phyloP scores from a whole-genome alignment of 352 stramenopile species.

The Thalassiosira oceanica region DNA sequence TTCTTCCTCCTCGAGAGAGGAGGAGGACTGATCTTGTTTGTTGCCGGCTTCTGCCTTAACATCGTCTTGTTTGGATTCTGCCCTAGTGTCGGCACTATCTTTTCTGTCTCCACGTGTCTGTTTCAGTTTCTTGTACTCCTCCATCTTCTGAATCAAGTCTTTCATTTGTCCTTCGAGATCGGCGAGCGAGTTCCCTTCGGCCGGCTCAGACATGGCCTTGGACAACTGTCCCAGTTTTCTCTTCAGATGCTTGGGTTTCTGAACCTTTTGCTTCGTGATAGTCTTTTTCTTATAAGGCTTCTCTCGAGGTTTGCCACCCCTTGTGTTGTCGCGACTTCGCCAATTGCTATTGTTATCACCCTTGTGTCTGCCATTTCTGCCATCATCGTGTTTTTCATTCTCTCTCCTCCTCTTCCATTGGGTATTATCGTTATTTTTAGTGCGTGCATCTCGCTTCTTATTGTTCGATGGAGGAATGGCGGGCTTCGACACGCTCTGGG shows the following conservation, averaged over 20 bases:
- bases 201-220: constrained; percentile 18
- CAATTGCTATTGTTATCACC: background rate
- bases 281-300: constrained; percentile 1
- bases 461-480: background rate
- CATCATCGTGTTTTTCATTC: background rate
- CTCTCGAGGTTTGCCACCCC: background rate
- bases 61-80: constrained; percentile 3
- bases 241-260: constrained; percentile 79
- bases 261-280: constrained; percentile 30
- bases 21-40: constrained; percentile 21
- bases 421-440: no score
- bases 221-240: constrained; percentile 63
- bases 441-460: constrained; percentile 3
- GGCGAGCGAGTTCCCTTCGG: constrained; percentile 8
- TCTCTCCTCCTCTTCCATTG: constrained; percentile 10
- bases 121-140: constrained; percentile 27
- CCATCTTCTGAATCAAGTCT: constrained; percentile 33
- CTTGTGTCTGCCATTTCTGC: background rate
- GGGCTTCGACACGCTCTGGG: background rate
- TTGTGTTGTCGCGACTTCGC: background rate
- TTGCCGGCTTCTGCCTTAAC: background rate
- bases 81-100: background rate
- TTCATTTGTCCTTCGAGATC: constrained; percentile 41
- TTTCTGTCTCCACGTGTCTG: background rate
- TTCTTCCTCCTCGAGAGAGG: constrained; percentile 22